Percentiles rank a stretch among this genome's conserved stretches.
phyloP scores from a whole-genome alignment of 169 alveolate species.

The Cryptosporidium viatorum region DNA sequence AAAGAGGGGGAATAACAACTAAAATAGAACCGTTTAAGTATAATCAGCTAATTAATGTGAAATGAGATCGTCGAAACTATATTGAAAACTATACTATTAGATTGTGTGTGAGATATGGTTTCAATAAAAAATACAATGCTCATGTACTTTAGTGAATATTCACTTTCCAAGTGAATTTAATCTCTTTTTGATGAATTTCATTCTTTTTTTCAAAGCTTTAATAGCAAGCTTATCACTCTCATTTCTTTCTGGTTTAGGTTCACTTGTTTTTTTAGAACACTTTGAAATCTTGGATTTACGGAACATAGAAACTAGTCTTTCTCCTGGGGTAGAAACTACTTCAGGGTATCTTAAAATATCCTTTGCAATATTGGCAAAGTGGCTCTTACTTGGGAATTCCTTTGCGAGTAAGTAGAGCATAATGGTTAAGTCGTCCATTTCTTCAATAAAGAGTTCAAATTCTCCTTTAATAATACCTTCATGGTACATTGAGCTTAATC shows the following conservation, averaged over 20 bases:
- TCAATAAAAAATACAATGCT: not conserved
- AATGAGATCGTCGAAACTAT: not conserved
- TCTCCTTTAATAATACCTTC: constrained; percentile 51
- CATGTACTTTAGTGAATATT: not conserved
- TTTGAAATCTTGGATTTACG: not conserved
- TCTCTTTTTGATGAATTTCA: constrained; percentile 52
- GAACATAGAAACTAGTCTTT: constrained; percentile 31
- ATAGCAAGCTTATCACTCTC: not conserved
- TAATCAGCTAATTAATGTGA: not conserved
- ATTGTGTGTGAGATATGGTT: not conserved
- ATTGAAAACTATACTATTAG: not conserved
- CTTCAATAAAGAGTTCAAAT: constrained; percentile 34
- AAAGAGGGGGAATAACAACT: too few species aligned
- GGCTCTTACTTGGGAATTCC: constrained; percentile 24
- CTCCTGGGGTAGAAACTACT: constrained; percentile 59
- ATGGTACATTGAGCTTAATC: constrained; percentile 51
- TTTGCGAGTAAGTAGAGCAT: constrained; percentile 50
- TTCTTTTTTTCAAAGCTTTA: constrained; percentile 24
- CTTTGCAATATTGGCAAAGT: constrained; percentile 16
- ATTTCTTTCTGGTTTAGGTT: not conserved
- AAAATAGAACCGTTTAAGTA: not conserved
- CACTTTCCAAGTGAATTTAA: not conserved
- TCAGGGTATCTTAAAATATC: constrained; percentile 66
- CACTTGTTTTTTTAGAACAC: not conserved
- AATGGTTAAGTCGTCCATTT: constrained; percentile 63